Conservation (phyloP, 1,284 basidiomycete genomes). For the Malassezia furfur region DNA sequence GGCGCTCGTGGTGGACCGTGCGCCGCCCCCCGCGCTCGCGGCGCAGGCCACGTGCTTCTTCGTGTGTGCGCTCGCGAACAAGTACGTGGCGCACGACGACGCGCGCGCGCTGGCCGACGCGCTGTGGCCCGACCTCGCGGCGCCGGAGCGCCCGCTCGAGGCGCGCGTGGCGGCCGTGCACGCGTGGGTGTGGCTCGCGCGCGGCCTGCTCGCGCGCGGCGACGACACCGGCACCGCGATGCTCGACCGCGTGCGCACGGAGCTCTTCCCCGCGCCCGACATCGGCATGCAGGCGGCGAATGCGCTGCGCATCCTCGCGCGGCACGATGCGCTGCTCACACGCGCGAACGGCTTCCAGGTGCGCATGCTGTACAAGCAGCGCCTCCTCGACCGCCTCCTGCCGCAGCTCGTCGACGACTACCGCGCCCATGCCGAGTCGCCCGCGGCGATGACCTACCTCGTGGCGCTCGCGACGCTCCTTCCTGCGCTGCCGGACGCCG, state of each 20-base stretch:
- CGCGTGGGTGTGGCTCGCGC: constrained; percentile 34
- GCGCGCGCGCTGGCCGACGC: constrained; percentile 17
- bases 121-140: constrained; percentile 24
- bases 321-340: constrained; percentile 17
- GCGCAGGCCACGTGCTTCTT: constrained; percentile 5
- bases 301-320: constrained; percentile 21
- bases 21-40: background rate
- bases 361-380: constrained; percentile 60
- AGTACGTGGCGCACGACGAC: constrained; percentile 21
- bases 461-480: constrained; percentile 75
- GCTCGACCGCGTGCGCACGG: constrained; percentile 24
- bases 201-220: constrained; percentile 26
- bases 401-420: constrained; percentile 59
- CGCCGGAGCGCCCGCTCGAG: background rate
- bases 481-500: constrained; percentile 64
- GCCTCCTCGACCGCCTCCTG: constrained; percentile 65
- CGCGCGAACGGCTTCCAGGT: constrained; percentile 26
- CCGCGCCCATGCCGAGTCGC: background rate
- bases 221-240: constrained; percentile 24
- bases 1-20: constrained; percentile 3
- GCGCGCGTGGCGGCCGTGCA: constrained; percentile 19
- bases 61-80: constrained; percentile 25
- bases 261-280: constrained; percentile 22
- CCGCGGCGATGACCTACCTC: constrained; percentile 57
- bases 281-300: constrained; percentile 7